Evolutionary conservation across 148 eudicot species (phyloP), one percentile per base, ranked within the genome.

Genomic region (Silene uniflora): DNA sequence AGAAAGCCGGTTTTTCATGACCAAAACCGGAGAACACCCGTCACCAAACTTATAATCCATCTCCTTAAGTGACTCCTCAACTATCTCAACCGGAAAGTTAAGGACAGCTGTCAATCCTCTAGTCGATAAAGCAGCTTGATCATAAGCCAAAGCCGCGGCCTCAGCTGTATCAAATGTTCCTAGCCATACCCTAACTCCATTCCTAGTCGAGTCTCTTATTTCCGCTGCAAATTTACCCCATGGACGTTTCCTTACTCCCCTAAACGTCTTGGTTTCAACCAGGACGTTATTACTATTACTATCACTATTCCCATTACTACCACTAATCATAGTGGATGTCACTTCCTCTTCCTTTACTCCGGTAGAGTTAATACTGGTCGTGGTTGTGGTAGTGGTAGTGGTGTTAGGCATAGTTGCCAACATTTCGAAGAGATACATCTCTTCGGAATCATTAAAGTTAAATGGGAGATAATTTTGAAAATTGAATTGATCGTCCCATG

Each of bases 171-270:
- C 93, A 49, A 91, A 91, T 9, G 97, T 91, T 3, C 97, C 97
- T 7, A 91, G 59, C 97, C 93, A 91, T 0, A 91, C 97, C 78
- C 97, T 80, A 0, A 89, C 82, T 0, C 97, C 97, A 16, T 91
- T 91, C 71, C 97, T 79, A 0, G 97, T 91, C 0, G 97, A 91
- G 59, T 91, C 97, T 29, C 97, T 76, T 24, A 91, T 91, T 63
- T 91, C 97, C 0, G 93, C 97, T 0, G 97, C 93, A 56, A 76
- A 89, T 67, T 89, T 91, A 10, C 97, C 97, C 97, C 97, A 91
- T 0, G 97, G 97, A 27, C 97, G 78, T 68, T 63, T 76, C 32
- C 97, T 71, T 0, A 91, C 97, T 3, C 97, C 97, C 72, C 97
- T 76, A 11, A 74, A 91, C 0, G 91, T 55, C 18, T 44, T 39